Evolutionary conservation across 1,284 basidiomycete genomes (phyloP), one percentile per base, ranked within the genome.

Genomic region (Austroboletus niveus): DNA sequence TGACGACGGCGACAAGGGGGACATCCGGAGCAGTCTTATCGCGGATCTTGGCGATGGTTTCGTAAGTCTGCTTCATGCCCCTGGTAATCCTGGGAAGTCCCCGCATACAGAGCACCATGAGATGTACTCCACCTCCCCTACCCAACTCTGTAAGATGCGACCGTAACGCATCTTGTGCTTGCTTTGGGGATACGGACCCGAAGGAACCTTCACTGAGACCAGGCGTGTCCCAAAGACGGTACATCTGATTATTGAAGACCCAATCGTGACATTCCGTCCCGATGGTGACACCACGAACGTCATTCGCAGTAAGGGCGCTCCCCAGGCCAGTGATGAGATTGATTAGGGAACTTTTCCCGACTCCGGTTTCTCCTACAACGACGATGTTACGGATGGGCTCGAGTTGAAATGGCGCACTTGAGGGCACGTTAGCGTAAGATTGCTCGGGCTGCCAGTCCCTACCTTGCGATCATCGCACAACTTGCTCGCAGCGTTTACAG

Each of bases 211-310:
- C 68, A 34, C 64, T 54, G 7, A 68, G 53, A 32, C 66, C 68
- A 2, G 68, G 67, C 0, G 67, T 70, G 35, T 67, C 65, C 65
- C 67, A 67, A 32, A 70, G 64, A 44, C 67, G 65, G 48, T 57
- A 69, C 14, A 45, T 57, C 40, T 67, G 64, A 8, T 38, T 49
- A 12, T 56, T 47, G 22, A 42, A 48, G 35, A 45, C 52, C 53
- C 60, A 67, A 24, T 67, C 56, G 31, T 70, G 55, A 41, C 44
- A 61, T 32, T 56, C 53, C 29, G 56, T 56, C 30, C 60, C 59
- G 38, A 42, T 49, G 45, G 65, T 70, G 12, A 69, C 69, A 2
- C 69, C 65, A 30, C 63, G 53, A 42, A 62, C 67, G 32, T 66
- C 64, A 41, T 69, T 68, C 3, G 62, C 65, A 30, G 59, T 64